phyloP scores from a whole-genome alignment of 2,329 filamentous ascomycete genomes.

The Ilyonectria mors-panacis region DNA sequence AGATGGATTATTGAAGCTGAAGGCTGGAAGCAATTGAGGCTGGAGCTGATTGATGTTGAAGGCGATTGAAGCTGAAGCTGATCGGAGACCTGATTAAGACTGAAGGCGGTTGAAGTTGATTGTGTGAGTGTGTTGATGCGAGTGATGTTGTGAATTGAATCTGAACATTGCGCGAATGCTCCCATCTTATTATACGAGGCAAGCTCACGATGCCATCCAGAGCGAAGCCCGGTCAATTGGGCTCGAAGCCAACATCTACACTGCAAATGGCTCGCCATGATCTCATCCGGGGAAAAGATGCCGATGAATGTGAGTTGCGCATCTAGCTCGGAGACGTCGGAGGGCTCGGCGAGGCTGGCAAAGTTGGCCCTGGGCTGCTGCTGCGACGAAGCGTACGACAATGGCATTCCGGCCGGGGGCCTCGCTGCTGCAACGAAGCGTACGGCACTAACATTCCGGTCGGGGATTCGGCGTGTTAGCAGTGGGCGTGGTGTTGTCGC shows the following conservation, averaged over 20 bases:
- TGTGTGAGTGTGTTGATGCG: neutral
- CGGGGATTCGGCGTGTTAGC: neutral
- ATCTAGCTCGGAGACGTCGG: neutral
- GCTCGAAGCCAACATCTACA: neutral
- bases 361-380: neutral
- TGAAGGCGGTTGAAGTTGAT: neutral
- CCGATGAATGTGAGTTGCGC: neutral
- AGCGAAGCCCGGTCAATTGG: neutral
- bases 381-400: neutral
- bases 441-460: neutral
- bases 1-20: neutral
- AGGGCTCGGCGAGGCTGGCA: neutral
- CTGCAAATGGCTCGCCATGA: neutral
- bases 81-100: neutral
- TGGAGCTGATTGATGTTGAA: neutral
- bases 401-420: neutral
- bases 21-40: neutral
- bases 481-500: neutral
- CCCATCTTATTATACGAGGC: neutral
- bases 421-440: neutral
- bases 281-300: neutral
- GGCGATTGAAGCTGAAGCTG: neutral
- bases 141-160: neutral
- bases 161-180: neutral
- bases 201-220: neutral